Evolutionary conservation across 1,284 basidiomycete species (phyloP), one percentile per base, ranked within the genome.

Genomic region (Moniliella sp.): DNA sequence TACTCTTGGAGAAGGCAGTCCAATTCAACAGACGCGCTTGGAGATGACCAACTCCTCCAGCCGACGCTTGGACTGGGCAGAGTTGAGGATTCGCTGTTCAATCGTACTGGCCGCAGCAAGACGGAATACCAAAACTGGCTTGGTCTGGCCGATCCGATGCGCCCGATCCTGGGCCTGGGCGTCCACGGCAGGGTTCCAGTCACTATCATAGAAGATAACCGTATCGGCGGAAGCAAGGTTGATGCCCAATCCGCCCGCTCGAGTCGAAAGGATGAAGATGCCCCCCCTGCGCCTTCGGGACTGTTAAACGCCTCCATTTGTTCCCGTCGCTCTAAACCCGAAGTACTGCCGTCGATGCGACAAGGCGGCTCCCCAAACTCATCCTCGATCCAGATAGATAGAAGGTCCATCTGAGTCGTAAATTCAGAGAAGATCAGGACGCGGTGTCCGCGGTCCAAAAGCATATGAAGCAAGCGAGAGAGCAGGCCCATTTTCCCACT

Each of bases 401-500:
- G 78, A 42, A 94, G 79, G 56, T 97, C 78, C 32, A 94, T 65
- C 82, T 93, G 84, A 1, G 77, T 84, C 27, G 78, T 86, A 61
- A 97, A 56, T 32, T 53, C 48, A 15, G 39, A 65, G 63, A 97
- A 97, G 18, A 94, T 62, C 17, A 97, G 65, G 0, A 93, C 86
- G 60, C 86, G 88, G 64, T 93, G 86, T 4, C 70, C 72, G 8
- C 73, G 64, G 14, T 66, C 66, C 62, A 91, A 82, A n/a, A 97
- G 64, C 34, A 75, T 81, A 27, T 74, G 73, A 2, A 97, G 67
- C 9, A 97, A 64, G 8, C 83, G 74, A 45, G 93, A 80, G 0
- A 94, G 70, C 13, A 94, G 67, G 66, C 93, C 76, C 84, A 97
- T 91, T 68, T 97, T 97, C 12, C 88, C 88, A 39, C 79, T 84